phyloP scores from a whole-genome alignment of 2,329 filamentous ascomycete genomes.

The Pseudocercospora pini-densiflorae region DNA sequence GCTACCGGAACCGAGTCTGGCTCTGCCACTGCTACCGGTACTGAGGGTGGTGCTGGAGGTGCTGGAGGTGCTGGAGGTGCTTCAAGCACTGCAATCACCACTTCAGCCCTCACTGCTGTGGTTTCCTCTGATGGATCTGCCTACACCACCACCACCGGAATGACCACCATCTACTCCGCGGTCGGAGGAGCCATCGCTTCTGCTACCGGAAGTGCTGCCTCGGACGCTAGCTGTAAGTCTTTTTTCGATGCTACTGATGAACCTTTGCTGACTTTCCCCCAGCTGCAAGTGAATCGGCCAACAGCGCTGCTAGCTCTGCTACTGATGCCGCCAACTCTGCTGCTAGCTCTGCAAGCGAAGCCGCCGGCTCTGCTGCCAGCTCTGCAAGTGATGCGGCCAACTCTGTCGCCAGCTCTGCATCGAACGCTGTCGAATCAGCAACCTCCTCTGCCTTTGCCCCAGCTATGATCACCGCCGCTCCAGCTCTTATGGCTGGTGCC shows the following conservation, averaged over 20 bases:
- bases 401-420: slow-evolving; percentile 21
- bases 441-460: slow-evolving; percentile 28
- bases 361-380: slow-evolving; percentile 21
- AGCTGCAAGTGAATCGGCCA: slow-evolving; percentile 15
- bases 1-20: slow-evolving; percentile 18
- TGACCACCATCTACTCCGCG: slow-evolving; percentile 39
- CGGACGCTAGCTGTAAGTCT: slow-evolving; percentile 14
- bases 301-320: slow-evolving; percentile 21
- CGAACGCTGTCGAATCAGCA: slow-evolving; percentile 27
- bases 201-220: slow-evolving; percentile 20
- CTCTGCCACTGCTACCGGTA: slow-evolving; percentile 19
- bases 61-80: slow-evolving; percentile 4
- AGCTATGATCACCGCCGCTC: slow-evolving; percentile 40
- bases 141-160: slow-evolving; percentile 40
- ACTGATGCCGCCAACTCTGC: slow-evolving; percentile 18
- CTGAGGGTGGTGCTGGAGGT: not conserved
- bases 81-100: slow-evolving; percentile 31
- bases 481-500: slow-evolving; percentile 39
- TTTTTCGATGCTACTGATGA: not conserved
- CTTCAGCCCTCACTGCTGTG: slow-evolving; percentile 37
- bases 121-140: slow-evolving; percentile 37
- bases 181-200: slow-evolving; percentile 24
- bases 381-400: slow-evolving; percentile 27
- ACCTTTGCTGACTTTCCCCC: not conserved
- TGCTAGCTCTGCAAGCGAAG: slow-evolving; percentile 15